Evolutionary conservation across 805 yeast species (phyloP).

Genomic region (Sugiyamaella mastotermitis): DNA sequence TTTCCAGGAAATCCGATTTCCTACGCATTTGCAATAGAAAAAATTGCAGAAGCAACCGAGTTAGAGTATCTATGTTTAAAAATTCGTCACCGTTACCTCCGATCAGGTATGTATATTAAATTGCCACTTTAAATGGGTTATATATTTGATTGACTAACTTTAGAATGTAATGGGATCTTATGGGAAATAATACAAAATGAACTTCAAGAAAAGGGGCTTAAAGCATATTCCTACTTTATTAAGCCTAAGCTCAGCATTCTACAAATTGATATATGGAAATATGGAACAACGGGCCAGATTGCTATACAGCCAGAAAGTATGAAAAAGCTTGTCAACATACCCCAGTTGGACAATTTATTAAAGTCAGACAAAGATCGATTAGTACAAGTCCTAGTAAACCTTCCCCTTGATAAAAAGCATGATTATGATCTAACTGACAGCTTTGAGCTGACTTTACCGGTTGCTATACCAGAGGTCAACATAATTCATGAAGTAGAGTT

Average conservation of each 20-base stretch:
- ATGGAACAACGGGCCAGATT: slow-evolving; percentile 1
- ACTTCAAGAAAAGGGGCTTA: not conserved
- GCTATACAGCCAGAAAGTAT: slow-evolving; percentile 4
- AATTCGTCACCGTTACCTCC: slow-evolving; percentile 19
- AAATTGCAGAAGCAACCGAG: slow-evolving; percentile 26
- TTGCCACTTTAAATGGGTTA: no score
- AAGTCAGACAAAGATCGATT: not conserved
- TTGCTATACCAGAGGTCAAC: slow-evolving; percentile 56
- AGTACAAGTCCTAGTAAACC: not conserved
- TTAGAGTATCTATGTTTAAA: slow-evolving; percentile 12
- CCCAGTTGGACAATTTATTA: not conserved
- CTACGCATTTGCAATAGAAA: slow-evolving; percentile 49
- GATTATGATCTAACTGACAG: slow-evolving; percentile 5
- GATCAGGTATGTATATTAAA: slow-evolving; percentile 19
- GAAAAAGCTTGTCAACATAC: slow-evolving; percentile 7
- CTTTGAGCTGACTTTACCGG: slow-evolving; percentile 41
- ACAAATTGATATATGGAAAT: slow-evolving; percentile 3
- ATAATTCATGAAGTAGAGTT: slow-evolving; percentile 54
- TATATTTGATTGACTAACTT: no score
- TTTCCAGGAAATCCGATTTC: slow-evolving; percentile 67
- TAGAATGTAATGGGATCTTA: slow-evolving; percentile 4
- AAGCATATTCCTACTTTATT: slow-evolving; percentile 1
- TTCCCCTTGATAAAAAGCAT: slow-evolving; percentile 4
- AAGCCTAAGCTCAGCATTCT: not conserved
- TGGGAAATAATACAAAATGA: not conserved